Evolutionary conservation across 2,329 filamentous ascomycete genomes (phyloP).

Genomic region (Epichloe gansuensis): DNA sequence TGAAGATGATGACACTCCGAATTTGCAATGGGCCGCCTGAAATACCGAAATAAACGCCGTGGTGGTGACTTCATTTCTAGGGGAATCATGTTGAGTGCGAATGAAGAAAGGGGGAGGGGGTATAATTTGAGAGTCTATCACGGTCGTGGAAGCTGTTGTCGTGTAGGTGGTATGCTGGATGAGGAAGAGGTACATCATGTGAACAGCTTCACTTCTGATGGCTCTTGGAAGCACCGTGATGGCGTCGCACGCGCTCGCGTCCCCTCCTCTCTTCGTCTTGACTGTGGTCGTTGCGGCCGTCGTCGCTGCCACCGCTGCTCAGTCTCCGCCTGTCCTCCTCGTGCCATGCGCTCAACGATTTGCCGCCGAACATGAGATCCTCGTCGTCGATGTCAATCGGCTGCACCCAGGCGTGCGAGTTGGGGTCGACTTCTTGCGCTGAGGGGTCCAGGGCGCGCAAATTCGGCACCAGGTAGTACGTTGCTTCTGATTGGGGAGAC

Average conservation of each 20-base stretch:
- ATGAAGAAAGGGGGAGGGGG: no score
- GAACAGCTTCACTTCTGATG: conserved; percentile 1
- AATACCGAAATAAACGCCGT: no score
- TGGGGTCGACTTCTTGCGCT: conserved; percentile 21
- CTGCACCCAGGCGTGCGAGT: conserved; percentile 34
- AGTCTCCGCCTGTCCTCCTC: conserved; percentile 34
- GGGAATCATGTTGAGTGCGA: background rate
- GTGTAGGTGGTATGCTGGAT: no score
- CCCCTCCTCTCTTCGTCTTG: conserved; percentile 9
- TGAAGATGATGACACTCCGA: no score
- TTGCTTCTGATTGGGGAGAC: conserved; percentile 11
- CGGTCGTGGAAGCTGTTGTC: no score
- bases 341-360: conserved; percentile 47
- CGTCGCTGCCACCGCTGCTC: conserved; percentile 24
- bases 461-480: conserved; percentile 22
- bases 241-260: conserved; percentile 17
- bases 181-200: no score
- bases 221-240: background rate
- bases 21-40: no score
- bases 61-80: background rate
- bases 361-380: conserved; percentile 48
- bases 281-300: conserved; percentile 23
- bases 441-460: conserved; percentile 20
- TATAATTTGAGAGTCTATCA: no score
- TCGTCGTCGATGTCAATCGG: conserved; percentile 48